Conservation (phyloP, 106 monocot species). For the Dioscorea alata region DNA sequence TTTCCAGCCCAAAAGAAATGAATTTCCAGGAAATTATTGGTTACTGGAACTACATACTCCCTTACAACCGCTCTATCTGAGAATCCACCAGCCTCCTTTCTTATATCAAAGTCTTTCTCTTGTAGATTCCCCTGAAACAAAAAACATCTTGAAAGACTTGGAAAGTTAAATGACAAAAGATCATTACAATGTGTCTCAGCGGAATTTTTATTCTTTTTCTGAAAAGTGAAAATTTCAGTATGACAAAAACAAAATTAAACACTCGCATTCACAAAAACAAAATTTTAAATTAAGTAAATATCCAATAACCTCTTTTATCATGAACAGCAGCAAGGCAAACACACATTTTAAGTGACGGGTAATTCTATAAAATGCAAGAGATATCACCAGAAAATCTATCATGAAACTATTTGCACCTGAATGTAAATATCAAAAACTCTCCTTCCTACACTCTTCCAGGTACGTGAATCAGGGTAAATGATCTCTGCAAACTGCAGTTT, state of each 20-base stretch:
- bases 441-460: conserved; percentile 63
- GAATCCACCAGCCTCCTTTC: conserved; percentile 44
- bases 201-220: too few relatives aligned
- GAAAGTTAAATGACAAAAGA: not conserved
- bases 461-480: conserved; percentile 14
- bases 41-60: conserved; percentile 36
- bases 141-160: not conserved
- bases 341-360: too few relatives aligned
- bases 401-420: conserved; percentile 41
- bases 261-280: too few relatives aligned
- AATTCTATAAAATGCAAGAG: not conserved
- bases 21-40: conserved; percentile 62
- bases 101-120: conserved; percentile 62
- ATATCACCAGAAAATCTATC: not conserved
- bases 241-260: too few relatives aligned
- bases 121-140: conserved; percentile 41
- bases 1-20: conserved; percentile 91
- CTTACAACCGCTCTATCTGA: conserved; percentile 40
- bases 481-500: conserved; percentile 64
- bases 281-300: too few relatives aligned
- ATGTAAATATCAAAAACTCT: conserved; percentile 86
- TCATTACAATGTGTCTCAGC: too few relatives aligned
- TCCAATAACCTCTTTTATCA: too few relatives aligned
- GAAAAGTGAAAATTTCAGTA: too few relatives aligned
- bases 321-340: too few relatives aligned